phyloP scores from a whole-genome alignment of 31 red algal genomes.

The Endocladia muricata region DNA sequence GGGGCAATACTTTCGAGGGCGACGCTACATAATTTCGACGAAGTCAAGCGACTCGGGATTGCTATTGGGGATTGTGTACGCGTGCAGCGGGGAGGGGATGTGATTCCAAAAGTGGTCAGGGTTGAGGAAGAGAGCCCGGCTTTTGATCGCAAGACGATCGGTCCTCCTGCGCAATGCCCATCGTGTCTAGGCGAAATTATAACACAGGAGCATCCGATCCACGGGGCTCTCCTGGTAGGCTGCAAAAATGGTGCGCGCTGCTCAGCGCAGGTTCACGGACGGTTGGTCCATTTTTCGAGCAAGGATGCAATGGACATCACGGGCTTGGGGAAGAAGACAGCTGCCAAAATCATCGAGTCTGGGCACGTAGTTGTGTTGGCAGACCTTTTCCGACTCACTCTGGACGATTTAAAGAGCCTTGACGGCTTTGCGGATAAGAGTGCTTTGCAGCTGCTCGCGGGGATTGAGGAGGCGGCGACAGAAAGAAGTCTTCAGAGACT shows the following conservation, averaged over 20 bases:
- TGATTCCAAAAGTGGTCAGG: slow-evolving; percentile 73
- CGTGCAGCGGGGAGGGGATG: slow-evolving; percentile 70
- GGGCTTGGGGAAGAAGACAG: slow-evolving; percentile 56
- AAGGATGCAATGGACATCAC: slow-evolving; percentile 57
- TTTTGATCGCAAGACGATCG: background rate
- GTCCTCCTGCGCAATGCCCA: slow-evolving; percentile 18
- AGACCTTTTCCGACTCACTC: slow-evolving; percentile 65
- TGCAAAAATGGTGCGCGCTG: slow-evolving; percentile 53
- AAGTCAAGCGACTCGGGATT: slow-evolving; percentile 59
- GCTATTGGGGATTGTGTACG: slow-evolving; percentile 57
- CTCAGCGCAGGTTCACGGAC: slow-evolving; percentile 28
- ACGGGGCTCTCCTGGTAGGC: slow-evolving; percentile 12
- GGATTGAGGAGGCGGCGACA: slow-evolving; percentile 27
- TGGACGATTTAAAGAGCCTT: slow-evolving; percentile 40
- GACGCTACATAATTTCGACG: slow-evolving; percentile 84
- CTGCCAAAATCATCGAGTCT: slow-evolving; percentile 45
- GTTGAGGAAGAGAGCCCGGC: slow-evolving; percentile 10
- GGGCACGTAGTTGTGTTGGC: slow-evolving; percentile 21
- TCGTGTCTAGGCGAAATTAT: slow-evolving; percentile 25
- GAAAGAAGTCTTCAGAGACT: slow-evolving; percentile 42
- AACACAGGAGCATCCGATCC: background rate
- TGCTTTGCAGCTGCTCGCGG: slow-evolving; percentile 28
- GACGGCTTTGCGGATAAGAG: slow-evolving; percentile 53
- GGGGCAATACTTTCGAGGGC: slow-evolving; percentile 71
- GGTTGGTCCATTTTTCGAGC: slow-evolving; percentile 47